Base-by-base conservation (phyloP, 805 yeast species). In the Torulaspora franciscae region DNA sequence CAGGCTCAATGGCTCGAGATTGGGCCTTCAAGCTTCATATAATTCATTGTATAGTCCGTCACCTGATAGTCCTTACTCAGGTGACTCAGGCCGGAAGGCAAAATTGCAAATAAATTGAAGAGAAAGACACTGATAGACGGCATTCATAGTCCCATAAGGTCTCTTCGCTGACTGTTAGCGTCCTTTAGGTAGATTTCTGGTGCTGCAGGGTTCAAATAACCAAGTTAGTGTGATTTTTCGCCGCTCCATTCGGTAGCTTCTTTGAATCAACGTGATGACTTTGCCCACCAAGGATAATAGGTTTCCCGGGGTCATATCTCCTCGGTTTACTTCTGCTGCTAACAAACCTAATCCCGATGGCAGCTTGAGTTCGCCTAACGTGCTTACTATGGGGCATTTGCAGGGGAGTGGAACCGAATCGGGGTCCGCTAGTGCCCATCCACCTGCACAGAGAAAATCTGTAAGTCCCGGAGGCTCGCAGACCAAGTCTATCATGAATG, bases 401-500 rank as follows among this genome's bases (percentile, higher is more conserved):
- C 39, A 37, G 26, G 33, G 30, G n/a, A 34, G 40, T 7, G 35
- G 33, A 19, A 14, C 39, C 3, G 32, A 14, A 6, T 22, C 41
- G 15, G 35, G 32, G 13, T 45, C 45, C 6, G 26, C 56, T 3
- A 41, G 32, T 32, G 37, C 35, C 23, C 44, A 42, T 22, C 44
- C 56, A 10, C 55, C 57, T 3, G 49, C 48, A 27, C 38, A 33
- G 23, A 51, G 55, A 35, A 42, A 38, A 13, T 54, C 62, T 15
- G 54, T 49, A 26, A 54, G 63, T 40, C 62, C 62, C 17, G 52
- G 54, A 22, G 46, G 52, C 8, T 48, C 55, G n/a, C 53, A 53
- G 13, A 57, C 64, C 3, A 63, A 59, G 40, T 58, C 66, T 6
- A 63, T 63, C 14, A 63, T 63, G 66, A 63, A 63, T 41, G 59